phyloP scores from a whole-genome alignment of 345 rosid species.

The Aurinia saxatilis region DNA sequence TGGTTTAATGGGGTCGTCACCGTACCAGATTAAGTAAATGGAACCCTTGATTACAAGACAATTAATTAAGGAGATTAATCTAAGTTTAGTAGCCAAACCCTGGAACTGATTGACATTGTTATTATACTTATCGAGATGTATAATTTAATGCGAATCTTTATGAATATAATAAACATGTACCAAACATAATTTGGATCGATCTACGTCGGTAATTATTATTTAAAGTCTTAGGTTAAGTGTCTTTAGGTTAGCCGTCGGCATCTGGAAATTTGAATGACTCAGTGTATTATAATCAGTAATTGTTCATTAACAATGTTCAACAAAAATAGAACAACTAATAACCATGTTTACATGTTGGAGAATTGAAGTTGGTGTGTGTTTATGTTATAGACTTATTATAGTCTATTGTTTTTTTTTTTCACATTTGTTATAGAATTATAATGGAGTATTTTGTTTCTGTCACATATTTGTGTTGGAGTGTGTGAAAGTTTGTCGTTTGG shows the following conservation, averaged over 20 bases:
- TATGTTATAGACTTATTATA: too few relatives aligned
- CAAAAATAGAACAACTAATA: too few relatives aligned
- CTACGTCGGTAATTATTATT: constrained; percentile 6
- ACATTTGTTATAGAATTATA: too few relatives aligned
- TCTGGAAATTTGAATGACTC: not conserved
- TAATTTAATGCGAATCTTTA: not conserved
- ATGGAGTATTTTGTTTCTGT: not conserved
- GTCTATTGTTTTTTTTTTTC: too few relatives aligned
- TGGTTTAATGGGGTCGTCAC: constrained; percentile 15
- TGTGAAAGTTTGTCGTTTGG: constrained; percentile 20
- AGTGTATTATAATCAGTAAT: not conserved
- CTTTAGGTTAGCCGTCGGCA: not conserved
- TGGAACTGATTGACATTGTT: not conserved
- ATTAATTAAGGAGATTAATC: not conserved
- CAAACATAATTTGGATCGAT: constrained; percentile 14
- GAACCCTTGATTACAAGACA: not conserved
- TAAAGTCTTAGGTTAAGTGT: not conserved
- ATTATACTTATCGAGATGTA: not conserved
- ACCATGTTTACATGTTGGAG: too few relatives aligned
- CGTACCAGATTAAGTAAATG: constrained; percentile 12
- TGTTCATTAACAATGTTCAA: not conserved
- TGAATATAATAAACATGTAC: not conserved
- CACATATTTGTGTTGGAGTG: not conserved
- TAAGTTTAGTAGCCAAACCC: not conserved
- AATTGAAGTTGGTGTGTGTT: too few relatives aligned